These are phyloP conservation scores for Closterium sp. DNA, from an alignment of 139 green algal species.

Conservation along the genomic window DNA sequence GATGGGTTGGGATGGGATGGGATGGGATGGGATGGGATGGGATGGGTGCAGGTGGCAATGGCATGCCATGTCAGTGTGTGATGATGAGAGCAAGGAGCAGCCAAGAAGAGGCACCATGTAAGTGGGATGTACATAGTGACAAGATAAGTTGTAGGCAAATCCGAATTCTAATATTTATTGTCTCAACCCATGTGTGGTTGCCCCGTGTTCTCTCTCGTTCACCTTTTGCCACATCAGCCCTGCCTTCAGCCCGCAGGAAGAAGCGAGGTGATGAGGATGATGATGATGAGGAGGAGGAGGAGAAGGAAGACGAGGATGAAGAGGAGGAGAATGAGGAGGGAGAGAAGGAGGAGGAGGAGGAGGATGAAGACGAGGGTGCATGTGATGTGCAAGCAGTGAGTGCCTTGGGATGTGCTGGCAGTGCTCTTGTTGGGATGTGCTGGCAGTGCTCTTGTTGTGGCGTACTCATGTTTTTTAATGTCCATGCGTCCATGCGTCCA, in stretches of 20 bases:
- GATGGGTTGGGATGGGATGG: too few species aligned
- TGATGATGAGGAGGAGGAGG: not conserved
- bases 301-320: not conserved
- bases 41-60: not conserved
- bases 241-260: not conserved
- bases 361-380: not conserved
- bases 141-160: too few species aligned
- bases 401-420: not conserved
- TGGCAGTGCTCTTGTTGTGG: not conserved
- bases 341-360: not conserved
- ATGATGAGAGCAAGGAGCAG: not conserved
- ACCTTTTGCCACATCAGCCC: not conserved
- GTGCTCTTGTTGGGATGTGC: too few species aligned
- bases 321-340: not conserved
- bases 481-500: not conserved
- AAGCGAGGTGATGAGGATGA: not conserved
- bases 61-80: not conserved
- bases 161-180: too few species aligned
- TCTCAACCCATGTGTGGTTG: too few species aligned
- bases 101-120: too few species aligned
- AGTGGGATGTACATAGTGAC: too few species aligned
- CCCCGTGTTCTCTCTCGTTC: too few species aligned
- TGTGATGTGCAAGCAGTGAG: not conserved
- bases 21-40: too few species aligned
- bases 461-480: not conserved